Evolutionary conservation across 2,329 filamentous ascomycete species (phyloP), one percentile per base, ranked within the genome.

Genomic region (Curvularia spicifera): DNA sequence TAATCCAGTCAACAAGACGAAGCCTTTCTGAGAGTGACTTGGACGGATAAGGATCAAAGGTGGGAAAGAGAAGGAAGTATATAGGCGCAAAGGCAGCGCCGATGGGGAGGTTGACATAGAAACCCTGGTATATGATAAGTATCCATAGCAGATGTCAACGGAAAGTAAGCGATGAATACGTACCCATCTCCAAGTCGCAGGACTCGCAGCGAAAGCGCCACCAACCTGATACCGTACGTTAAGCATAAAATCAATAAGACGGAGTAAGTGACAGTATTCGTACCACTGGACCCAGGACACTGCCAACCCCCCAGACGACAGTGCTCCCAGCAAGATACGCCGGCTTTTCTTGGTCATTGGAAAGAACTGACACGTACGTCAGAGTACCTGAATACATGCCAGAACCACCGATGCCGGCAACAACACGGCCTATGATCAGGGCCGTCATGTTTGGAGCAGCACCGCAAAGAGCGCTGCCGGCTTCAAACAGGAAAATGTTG

Each of bases 1-100:
- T 70, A 26, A 83, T 70, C 1, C 81, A 82, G 0, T 82, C 82
- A 1, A 83, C 64, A 4, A 44, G 87, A 66, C 83, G 83, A 0
- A 57, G 31, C 51, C 76, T 64, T 13, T 56, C 26, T 1, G 31
- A 1, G n/a, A 60, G 35, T 5, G 53, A 40, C 15, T 52, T 55
- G 31, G 40, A 29, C 1, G 46, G 51, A 12, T 24, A 18, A 20
- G 44, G 37, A 39, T 29, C 29, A 12, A 59, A 5, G 12, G n/a
- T 40, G 4, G 47, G 43, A 13, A 51, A 54, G 3, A 57, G 22
- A 4, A 33, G 10, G 26, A 54, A 15, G 26, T 54, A 54, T 1
- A 26, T 24, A 0, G 51, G 51, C 10, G 51, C 51, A 22, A 54
- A 54, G 8, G 24, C 12, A 0, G 44, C 44, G 1, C 51, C 51